phyloP scores from a whole-genome alignment of 1,284 basidiomycete genomes.

The Sphagnurus paluster region DNA sequence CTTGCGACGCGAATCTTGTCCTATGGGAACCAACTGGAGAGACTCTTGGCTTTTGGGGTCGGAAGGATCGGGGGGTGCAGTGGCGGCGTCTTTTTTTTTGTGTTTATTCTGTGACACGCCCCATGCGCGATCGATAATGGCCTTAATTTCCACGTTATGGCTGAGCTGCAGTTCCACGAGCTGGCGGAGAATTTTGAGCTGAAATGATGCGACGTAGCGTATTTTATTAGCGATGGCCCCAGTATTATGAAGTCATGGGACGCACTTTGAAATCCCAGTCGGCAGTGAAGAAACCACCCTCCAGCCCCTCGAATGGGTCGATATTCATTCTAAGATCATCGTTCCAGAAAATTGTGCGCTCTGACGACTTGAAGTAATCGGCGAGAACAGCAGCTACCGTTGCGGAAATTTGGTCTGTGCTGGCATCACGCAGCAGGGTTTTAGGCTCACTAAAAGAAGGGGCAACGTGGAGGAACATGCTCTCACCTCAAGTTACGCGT shows the following conservation, averaged over 20 bases:
- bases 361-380: conserved; percentile 69
- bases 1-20: conserved; percentile 69
- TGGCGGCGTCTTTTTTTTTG: conserved; percentile 68
- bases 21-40: conserved; percentile 65
- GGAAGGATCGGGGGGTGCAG: conserved; percentile 50
- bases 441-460: conserved; percentile 33
- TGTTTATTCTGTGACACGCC: conserved; percentile 79
- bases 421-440: conserved; percentile 37
- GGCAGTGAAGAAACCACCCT: conserved; percentile 69
- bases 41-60: conserved; percentile 64
- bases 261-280: conserved; percentile 78
- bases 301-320: conserved; percentile 65
- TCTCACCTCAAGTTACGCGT: conserved; percentile 83
- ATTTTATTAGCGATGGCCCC: conserved; percentile 13
- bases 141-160: conserved; percentile 66
- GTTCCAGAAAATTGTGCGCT: conserved; percentile 77
- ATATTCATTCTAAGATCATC: conserved; percentile 62
- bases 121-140: conserved; percentile 77
- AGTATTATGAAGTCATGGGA: conserved; percentile 24
- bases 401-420: conserved; percentile 73
- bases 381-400: conserved; percentile 65
- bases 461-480: conserved; percentile 30
- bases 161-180: conserved; percentile 77
- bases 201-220: conserved; percentile 14
- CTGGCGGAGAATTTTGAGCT: conserved; percentile 79